phyloP scores from a whole-genome alignment of 192 early-diverging fungal species.

The Umbelopsis isabellina region DNA sequence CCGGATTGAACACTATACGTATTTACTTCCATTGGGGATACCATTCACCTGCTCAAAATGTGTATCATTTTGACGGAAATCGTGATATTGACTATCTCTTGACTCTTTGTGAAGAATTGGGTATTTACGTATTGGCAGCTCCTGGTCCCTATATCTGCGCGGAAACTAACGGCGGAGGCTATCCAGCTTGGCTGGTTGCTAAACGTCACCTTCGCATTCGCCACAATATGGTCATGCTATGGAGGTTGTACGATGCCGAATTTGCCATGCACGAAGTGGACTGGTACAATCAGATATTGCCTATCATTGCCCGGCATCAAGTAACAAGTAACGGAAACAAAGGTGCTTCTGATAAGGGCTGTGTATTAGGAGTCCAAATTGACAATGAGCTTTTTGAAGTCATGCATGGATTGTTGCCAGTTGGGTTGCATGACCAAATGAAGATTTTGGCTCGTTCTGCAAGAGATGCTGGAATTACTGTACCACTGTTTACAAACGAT shows the following conservation, averaged over 20 bases:
- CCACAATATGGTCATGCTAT: slow-evolving; percentile 66
- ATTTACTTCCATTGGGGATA: slow-evolving; percentile 93
- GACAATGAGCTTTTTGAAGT: slow-evolving; percentile 80
- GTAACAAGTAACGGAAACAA: slow-evolving; percentile 56
- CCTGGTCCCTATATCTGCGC: slow-evolving; percentile 85
- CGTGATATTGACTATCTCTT: slow-evolving; percentile 76
- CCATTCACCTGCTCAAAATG: slow-evolving; percentile 74
- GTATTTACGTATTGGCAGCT: slow-evolving; percentile 79
- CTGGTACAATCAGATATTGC: slow-evolving; percentile 76
- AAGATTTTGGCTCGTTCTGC: slow-evolving; percentile 74
- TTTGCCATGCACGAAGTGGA: slow-evolving; percentile 74
- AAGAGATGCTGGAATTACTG: slow-evolving; percentile 73
- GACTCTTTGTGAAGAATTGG: slow-evolving; percentile 70
- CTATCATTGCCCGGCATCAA: slow-evolving; percentile 79
- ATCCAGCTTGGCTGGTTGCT: slow-evolving; percentile 79
- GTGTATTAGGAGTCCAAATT: slow-evolving; percentile 78
- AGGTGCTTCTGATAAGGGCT: slow-evolving; percentile 53
- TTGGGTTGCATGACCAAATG: slow-evolving; percentile 84
- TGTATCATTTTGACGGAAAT: slow-evolving; percentile 75
- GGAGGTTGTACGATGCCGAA: slow-evolving; percentile 68
- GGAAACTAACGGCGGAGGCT: slow-evolving; percentile 76
- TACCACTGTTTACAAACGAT: slow-evolving; percentile 89
- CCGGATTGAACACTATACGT: slow-evolving; percentile 79
- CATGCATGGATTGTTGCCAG: slow-evolving; percentile 60
- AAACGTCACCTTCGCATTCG: slow-evolving; percentile 73